Conservation (phyloP, 495 filamentous ascomycete genomes). For the Penicillium herquei region DNA sequence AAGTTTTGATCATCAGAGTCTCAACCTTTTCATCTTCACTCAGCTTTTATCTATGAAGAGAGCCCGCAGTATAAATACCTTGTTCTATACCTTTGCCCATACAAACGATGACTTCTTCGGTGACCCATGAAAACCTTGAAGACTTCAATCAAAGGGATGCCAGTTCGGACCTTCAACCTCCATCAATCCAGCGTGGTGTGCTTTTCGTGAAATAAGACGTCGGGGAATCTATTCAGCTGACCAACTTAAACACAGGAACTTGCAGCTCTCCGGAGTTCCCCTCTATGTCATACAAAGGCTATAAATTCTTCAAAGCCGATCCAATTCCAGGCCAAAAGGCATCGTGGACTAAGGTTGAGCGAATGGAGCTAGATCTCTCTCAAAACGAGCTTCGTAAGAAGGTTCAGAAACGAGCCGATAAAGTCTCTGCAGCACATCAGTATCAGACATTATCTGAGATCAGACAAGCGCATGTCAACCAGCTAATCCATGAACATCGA, state of each 20-base stretch:
- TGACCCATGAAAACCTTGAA: no score
- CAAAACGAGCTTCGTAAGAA: conserved; percentile 30
- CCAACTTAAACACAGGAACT: no score
- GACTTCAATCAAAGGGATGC: no score
- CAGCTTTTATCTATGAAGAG: no score
- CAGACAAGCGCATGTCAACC: conserved; percentile 34
- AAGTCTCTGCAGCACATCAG: conserved; percentile 25
- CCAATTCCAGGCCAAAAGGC: conserved; percentile 25
- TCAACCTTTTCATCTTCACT: neutral
- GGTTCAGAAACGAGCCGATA: conserved; percentile 32
- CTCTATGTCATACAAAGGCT: conserved; percentile 27
- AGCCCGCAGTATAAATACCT: no score
- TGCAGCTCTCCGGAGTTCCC: neutral
- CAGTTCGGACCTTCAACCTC: no score
- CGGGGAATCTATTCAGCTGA: no score
- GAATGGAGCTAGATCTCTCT: conserved; percentile 26
- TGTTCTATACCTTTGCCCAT: no score
- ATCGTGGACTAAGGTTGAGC: conserved; percentile 33
- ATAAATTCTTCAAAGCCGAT: conserved; percentile 36
- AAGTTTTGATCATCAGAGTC: neutral
- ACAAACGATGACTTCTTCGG: no score
- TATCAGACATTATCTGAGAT: conserved; percentile 29
- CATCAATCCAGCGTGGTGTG: no score
- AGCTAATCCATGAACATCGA: conserved; percentile 31
- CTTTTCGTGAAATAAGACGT: no score